These are phyloP conservation scores for Aspergillus ochraceoroseus DNA, from an alignment of 2,329 filamentous ascomycete genomes.

Conservation along the genomic window DNA sequence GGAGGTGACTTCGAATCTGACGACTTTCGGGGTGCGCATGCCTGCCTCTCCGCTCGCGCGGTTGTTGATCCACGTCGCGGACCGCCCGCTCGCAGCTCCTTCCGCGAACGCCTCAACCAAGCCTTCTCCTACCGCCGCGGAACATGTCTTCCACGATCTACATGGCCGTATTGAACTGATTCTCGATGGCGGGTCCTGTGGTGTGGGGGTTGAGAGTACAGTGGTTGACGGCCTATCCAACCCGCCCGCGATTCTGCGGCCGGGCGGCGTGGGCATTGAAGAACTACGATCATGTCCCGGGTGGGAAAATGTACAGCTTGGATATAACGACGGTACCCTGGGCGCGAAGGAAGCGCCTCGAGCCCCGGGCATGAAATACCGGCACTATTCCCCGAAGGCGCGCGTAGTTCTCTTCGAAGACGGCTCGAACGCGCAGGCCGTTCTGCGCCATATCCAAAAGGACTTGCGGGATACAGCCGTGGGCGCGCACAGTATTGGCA, in stretches of 20 bases:
- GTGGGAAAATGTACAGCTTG: conserved; percentile 73
- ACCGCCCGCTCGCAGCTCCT: conserved; percentile 77
- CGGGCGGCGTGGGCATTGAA: conserved; percentile 81
- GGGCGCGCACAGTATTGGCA: conserved; percentile 33
- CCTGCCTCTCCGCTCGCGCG: conserved; percentile 79
- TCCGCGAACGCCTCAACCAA: conserved; percentile 93
- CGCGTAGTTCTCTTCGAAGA: conserved; percentile 77
- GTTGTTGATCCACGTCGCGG: conserved; percentile 74
- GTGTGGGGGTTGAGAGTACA: conserved; percentile 91
- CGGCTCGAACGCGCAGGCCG: conserved; percentile 30
- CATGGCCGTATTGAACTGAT: conserved; percentile 77
- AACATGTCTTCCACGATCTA: conserved; percentile 83
- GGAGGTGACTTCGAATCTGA: conserved; percentile 83
- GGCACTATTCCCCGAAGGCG: conserved; percentile 91
- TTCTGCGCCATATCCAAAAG: conserved; percentile 31
- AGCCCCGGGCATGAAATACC: conserved; percentile 98
- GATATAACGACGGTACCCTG: conserved; percentile 71
- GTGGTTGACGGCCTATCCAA: conserved; percentile 84
- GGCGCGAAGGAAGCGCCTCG: conserved; percentile 62
- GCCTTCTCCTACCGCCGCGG: conserved; percentile 83
- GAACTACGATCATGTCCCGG: conserved; percentile 67
- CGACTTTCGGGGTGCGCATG: conserved; percentile 86
- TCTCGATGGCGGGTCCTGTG: conserved; percentile 79
- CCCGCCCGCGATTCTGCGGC: conserved; percentile 76
- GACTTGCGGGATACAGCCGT: conserved; percentile 33